Conservation (phyloP, 371 early-diverging fungal species). For the Funneliformis caledonium region DNA sequence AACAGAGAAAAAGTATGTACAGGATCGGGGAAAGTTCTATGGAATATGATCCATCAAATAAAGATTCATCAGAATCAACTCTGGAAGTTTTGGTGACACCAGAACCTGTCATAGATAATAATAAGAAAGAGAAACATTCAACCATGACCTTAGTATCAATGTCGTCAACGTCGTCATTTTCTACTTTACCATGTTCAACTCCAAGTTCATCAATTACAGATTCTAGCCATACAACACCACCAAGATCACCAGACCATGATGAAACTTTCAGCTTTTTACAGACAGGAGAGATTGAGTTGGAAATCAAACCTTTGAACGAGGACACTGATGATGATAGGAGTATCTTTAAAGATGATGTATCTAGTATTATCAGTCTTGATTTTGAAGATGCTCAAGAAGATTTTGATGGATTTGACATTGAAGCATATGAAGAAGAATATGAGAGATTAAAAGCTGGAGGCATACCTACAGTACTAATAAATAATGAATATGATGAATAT, state of each 20-base stretch:
- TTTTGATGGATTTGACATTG: not conserved
- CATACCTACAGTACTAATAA: no score
- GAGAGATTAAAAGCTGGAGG: not conserved
- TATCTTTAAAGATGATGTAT: slow-evolving; percentile 24
- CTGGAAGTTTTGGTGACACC: not conserved
- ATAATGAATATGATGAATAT: not conserved
- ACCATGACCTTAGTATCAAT: not conserved
- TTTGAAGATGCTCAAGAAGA: not conserved
- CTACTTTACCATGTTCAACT: slow-evolving; percentile 8
- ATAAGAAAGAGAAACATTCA: not conserved
- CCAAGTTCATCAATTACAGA: not conserved
- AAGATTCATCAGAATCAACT: not conserved
- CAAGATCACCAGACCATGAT: not conserved
- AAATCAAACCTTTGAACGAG: not conserved
- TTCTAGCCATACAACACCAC: not conserved
- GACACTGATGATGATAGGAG: not conserved
- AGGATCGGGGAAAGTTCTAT: slow-evolving; percentile 5
- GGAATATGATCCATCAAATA: not conserved
- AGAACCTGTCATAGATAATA: not conserved
- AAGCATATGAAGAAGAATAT: not conserved
- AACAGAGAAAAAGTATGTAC: slow-evolving; percentile 29
- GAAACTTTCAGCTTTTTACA: not conserved
- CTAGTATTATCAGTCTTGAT: not conserved
- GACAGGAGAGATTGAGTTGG: not conserved
- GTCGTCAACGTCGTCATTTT: slow-evolving; percentile 16